phyloP scores from a whole-genome alignment of 2,329 filamentous ascomycete species.

The Lachnellula cervina region DNA sequence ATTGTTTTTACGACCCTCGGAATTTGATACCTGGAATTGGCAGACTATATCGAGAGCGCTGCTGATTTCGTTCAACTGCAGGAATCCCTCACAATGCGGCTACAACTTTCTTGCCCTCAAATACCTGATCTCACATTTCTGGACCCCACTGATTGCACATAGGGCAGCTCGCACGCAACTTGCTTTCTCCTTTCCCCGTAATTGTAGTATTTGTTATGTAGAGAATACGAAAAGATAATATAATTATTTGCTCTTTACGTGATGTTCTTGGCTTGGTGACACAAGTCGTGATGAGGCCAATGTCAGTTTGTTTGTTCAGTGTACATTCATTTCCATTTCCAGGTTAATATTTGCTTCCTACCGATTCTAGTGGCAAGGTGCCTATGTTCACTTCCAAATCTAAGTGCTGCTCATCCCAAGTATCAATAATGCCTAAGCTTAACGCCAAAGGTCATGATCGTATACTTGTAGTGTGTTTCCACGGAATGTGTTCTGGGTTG shows the following conservation, averaged over 20 bases:
- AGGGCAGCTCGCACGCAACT: constrained; percentile 21
- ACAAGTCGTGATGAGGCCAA: not conserved
- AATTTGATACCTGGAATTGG: not conserved
- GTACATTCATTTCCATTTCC: not conserved
- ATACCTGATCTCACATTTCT: constrained; percentile 10
- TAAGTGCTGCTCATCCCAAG: no score
- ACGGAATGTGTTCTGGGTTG: no score
- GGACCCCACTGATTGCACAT: constrained; percentile 28
- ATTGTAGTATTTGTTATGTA: constrained; percentile 5
- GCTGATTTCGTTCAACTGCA: constrained; percentile 28
- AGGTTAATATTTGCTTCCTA: no score
- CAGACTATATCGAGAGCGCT: constrained; percentile 12
- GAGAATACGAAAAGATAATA: constrained; percentile 10
- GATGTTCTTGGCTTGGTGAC: not conserved
- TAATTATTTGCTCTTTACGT: not conserved
- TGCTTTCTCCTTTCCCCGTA: constrained; percentile 6
- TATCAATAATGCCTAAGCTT: no score
- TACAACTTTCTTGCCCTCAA: constrained; percentile 2
- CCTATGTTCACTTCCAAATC: no score
- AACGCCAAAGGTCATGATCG: no score
- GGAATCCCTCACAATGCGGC: constrained; percentile 15
- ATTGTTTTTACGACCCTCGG: not conserved
- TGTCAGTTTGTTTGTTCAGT: not conserved
- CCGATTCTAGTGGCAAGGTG: no score
- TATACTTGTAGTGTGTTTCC: no score